Percentiles rank a stretch among this genome's conserved stretches.
phyloP scores from a whole-genome alignment of 257 asterid species.

The Capsicum rhomboideum region DNA sequence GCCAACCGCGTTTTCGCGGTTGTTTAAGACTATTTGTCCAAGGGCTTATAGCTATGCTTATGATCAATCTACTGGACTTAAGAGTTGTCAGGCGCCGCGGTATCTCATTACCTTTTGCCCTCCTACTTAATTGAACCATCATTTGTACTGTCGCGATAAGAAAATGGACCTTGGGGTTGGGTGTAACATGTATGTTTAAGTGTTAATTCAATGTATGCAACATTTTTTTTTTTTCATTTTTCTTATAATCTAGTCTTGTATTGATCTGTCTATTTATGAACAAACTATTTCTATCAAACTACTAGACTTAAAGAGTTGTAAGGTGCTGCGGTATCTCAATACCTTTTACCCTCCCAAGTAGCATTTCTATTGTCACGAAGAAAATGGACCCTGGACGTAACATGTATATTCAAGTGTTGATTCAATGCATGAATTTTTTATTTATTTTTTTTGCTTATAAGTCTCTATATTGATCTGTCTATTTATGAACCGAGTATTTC shows the following conservation, averaged over 20 bases:
- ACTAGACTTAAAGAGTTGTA: no score
- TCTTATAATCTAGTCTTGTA: background rate
- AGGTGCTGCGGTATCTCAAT: no score
- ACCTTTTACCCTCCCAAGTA: no score
- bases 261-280: background rate
- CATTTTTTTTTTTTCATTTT: background rate
- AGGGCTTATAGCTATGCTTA: conserved; percentile 52
- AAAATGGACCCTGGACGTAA: no score
- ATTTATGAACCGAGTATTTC: no score
- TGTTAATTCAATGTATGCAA: background rate
- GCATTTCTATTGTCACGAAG: no score
- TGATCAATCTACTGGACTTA: conserved; percentile 48
- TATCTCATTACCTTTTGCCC: conserved; percentile 67
- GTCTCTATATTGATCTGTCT: no score
- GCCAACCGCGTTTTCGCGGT: conserved; percentile 31
- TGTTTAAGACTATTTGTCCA: conserved; percentile 65
- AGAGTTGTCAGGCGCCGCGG: conserved; percentile 43
- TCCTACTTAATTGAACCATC: conserved; percentile 10
- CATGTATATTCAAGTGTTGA: no score
- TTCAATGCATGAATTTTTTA: no score
- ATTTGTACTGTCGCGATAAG: background rate
- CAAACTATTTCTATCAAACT: no score
- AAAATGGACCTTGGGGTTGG: background rate
- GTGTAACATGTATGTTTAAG: background rate
- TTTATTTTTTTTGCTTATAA: no score